Evolutionary conservation across 345 rosid species (phyloP), one percentile per base, ranked within the genome.

Genomic region (Euphorbia peplus): DNA sequence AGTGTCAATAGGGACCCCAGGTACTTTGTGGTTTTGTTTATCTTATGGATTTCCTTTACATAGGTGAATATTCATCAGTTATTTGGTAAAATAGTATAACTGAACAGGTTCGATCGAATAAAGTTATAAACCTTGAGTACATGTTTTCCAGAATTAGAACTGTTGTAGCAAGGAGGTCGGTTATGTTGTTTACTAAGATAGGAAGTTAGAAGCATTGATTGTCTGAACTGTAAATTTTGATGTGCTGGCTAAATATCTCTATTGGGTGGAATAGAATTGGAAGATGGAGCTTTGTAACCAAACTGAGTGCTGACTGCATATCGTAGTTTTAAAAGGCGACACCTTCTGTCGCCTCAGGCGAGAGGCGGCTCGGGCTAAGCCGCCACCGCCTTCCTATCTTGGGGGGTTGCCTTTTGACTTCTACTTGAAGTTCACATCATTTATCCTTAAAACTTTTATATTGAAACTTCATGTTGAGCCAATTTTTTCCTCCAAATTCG

Each of bases 1-100:
- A 84, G 81, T 63, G 86, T 83, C 48, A 79, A 83, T 28, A 80
- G 73, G 65, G 83, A 81, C 62, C 81, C 78, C 80, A 87, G 97
- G 97, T 89, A 70, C 67, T 25, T 55, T 28, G 24, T 53, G 26
- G 3, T 44, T 30, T 67, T 51, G 39, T 55, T 39, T 52, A 26
- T 32, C 35, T 8, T 18, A 39, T 62, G 21, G 26, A 16, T 46
- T 22, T 51, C 18, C 26, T 13, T 14, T 52, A 7, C 26, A 18
- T 56, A 22, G 30, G 7, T 5, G 16, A 50, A 19, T 2, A 39
- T 13, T 61, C 8, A 62, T 10, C 44, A 24, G 22, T 39, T 21
- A 10, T 6, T 50, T 50, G 22, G 15, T 56, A 15, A 22, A 24
- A 55, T 55, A 24, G n/a, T 25, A 26, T 32, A 55, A 26, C 13